A percentile compares a stretch with the other conserved stretches of the same genome.
These are phyloP conservation scores for Lentinula raphanica DNA, from an alignment of 768 basidiomycete genomes.

Conservation along the genomic window DNA sequence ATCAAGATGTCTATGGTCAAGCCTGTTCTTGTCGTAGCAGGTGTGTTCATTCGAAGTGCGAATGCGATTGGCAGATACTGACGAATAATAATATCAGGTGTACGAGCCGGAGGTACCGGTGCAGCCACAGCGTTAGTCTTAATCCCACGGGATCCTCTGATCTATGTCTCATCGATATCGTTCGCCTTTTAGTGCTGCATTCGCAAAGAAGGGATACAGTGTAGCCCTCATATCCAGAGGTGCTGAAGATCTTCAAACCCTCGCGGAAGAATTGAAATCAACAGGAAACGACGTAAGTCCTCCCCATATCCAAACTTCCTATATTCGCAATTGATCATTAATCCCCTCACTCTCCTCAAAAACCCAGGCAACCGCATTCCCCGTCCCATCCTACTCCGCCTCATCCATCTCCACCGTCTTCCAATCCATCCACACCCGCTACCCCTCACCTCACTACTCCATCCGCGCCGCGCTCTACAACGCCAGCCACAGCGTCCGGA, in stretches of 20 bases:
- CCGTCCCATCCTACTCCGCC: slow-evolving; percentile 37
- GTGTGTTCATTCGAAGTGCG: slow-evolving; percentile 23
- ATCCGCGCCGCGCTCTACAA: slow-evolving; percentile 65
- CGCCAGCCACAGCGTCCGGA: slow-evolving; percentile 51
- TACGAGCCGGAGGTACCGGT: slow-evolving; percentile 48
- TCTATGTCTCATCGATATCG: background rate
- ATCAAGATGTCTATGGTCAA: background rate
- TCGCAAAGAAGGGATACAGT: slow-evolving; percentile 58
- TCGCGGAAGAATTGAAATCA: slow-evolving; percentile 50
- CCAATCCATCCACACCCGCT: slow-evolving; percentile 35
- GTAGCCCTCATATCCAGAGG: slow-evolving; percentile 64
- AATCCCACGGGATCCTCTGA: no score
- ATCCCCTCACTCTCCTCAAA: background rate
- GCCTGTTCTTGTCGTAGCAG: slow-evolving; percentile 55
- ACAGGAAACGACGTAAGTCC: slow-evolving; percentile 49
- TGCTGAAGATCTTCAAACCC: slow-evolving; percentile 39
- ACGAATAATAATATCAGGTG: slow-evolving; percentile 27
- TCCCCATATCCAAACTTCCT: background rate
- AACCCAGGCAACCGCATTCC: background rate
- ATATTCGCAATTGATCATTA: background rate
- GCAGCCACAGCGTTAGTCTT: slow-evolving; percentile 50
- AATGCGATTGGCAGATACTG: background rate
- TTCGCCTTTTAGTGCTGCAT: slow-evolving; percentile 40
- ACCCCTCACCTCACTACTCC: slow-evolving; percentile 41
- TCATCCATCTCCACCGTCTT: slow-evolving; percentile 46